Evolutionary conservation across 345 rosid species (phyloP).

Genomic region (Hevea brasiliensis): DNA sequence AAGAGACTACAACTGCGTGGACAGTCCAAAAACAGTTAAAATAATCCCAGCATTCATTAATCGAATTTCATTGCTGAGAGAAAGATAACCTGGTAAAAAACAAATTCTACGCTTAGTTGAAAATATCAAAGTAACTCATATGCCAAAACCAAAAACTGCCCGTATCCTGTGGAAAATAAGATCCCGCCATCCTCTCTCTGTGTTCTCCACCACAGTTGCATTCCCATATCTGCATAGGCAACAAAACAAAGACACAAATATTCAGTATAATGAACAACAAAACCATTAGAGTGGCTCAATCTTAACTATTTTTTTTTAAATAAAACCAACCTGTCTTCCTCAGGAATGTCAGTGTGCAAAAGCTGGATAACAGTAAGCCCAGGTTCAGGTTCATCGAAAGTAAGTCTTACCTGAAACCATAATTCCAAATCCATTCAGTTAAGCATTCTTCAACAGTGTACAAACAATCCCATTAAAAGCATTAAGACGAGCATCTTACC

Average conservation of each 20-base stretch:
- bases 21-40: background rate
- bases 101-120: conserved; percentile 1
- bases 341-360: conserved; percentile 78
- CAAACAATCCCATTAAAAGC: too few species aligned
- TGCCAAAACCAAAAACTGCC: conserved; percentile 84
- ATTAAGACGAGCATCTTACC: conserved; percentile 34
- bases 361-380: conserved; percentile 77
- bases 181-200: conserved; percentile 96
- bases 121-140: conserved; percentile 10
- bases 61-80: conserved; percentile 13
- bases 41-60: conserved; percentile 11
- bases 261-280: background rate
- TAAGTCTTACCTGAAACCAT: conserved; percentile 65
- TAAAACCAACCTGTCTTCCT: conserved; percentile 71
- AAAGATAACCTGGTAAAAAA: background rate
- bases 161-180: conserved; percentile 84
- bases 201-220: conserved; percentile 91
- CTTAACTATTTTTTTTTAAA: background rate
- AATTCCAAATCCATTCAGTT: conserved; percentile 15
- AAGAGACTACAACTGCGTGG: background rate
- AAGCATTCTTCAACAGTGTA: too few species aligned
- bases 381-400: conserved; percentile 72
- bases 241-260: background rate
- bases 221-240: conserved; percentile 74
- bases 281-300: background rate